phyloP scores from a whole-genome alignment of 2,329 filamentous ascomycete genomes.

The Scedosporium boydii region DNA sequence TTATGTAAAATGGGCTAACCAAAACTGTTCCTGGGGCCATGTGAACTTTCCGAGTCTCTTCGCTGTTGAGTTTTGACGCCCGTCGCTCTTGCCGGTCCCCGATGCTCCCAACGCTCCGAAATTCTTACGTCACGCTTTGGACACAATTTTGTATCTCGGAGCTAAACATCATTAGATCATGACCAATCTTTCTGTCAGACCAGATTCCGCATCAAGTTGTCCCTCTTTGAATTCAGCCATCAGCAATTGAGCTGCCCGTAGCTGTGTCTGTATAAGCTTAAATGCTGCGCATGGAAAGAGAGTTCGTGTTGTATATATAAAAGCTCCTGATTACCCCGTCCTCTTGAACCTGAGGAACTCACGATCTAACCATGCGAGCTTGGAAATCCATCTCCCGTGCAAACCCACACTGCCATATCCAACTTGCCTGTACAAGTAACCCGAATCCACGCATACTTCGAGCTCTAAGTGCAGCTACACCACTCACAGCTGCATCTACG shows the following conservation, averaged over 20 bases:
- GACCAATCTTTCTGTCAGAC: slow-evolving; percentile 4
- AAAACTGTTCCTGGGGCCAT: background rate
- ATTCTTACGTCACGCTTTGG: background rate
- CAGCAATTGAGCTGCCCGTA: background rate
- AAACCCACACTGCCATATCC: background rate
- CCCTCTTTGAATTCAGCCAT: background rate
- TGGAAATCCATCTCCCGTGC: background rate
- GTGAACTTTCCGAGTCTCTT: background rate
- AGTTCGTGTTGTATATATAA: background rate
- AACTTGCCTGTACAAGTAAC: background rate
- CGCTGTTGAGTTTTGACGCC: background rate
- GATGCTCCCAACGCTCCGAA: too few species aligned
- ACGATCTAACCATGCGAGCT: too few species aligned
- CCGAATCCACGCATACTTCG: background rate
- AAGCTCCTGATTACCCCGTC: background rate
- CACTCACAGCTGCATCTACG: background rate
- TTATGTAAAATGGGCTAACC: background rate
- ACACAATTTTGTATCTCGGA: too few species aligned
- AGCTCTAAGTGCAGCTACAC: background rate
- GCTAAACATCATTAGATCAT: background rate
- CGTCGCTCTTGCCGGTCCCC: background rate
- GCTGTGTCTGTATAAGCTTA: background rate
- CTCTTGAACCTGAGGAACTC: too few species aligned
- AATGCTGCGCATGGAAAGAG: background rate
- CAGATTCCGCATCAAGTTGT: background rate